phyloP scores from a whole-genome alignment of 148 eudicot species.

The Nepenthes gracilis region DNA sequence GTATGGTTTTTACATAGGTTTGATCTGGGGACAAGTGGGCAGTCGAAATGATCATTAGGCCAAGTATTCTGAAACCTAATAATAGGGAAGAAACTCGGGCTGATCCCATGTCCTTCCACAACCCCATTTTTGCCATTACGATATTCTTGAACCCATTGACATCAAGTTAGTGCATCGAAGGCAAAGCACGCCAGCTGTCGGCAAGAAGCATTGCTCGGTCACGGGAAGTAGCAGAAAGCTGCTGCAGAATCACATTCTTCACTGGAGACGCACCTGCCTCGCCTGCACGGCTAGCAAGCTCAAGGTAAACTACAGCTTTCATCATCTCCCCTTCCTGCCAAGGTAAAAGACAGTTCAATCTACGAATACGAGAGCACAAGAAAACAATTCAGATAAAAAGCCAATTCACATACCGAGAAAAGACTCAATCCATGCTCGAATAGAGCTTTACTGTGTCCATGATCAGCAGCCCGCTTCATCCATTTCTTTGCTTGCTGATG shows the following conservation, averaged over 20 bases:
- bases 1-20: no score
- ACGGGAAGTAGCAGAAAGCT: conserved; percentile 42
- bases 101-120: conserved; percentile 5
- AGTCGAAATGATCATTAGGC: no score
- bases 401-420: conserved; percentile 43
- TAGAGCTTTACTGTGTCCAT: conserved; percentile 85
- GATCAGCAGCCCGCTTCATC: conserved; percentile 95
- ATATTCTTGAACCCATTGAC: no score
- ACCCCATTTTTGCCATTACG: no score
- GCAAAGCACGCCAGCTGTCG: conserved; percentile 68
- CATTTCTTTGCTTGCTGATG: conserved; percentile 63
- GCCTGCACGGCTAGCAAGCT: conserved; percentile 75
- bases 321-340: conserved; percentile 80
- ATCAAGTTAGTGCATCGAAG: conserved; percentile 28
- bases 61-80: no score
- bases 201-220: conserved; percentile 50
- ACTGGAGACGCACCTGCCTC: conserved; percentile 70
- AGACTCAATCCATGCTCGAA: conserved; percentile 71
- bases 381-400: neutral
- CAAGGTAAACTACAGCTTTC: conserved; percentile 75
- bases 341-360: neutral
- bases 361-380: neutral
- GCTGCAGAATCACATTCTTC: conserved; percentile 49
- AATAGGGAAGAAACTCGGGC: neutral
- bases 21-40: no score